These are phyloP conservation scores for Penicillium sp. DNA, from an alignment of 2,329 filamentous ascomycete genomes.

Conservation along the genomic window DNA sequence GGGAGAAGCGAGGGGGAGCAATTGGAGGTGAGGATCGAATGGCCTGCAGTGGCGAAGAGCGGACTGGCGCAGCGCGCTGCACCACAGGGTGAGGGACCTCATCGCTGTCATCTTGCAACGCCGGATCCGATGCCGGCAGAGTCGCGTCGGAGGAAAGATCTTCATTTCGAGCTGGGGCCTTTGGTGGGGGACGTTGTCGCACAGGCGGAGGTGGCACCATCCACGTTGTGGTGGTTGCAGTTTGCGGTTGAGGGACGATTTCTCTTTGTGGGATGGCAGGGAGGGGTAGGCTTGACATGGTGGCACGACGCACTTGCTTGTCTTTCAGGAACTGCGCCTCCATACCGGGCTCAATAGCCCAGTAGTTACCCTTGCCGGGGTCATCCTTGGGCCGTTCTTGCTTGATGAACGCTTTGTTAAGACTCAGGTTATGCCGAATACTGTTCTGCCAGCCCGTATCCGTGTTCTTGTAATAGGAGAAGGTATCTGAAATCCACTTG, in stretches of 20 bases:
- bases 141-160: slow-evolving; percentile 78
- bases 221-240: slow-evolving; percentile 37
- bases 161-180: slow-evolving; percentile 30
- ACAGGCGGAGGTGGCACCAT: slow-evolving; percentile 35
- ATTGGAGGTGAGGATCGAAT: slow-evolving; percentile 93
- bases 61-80: slow-evolving; percentile 34
- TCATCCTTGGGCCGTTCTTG: slow-evolving; percentile 95
- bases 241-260: slow-evolving; percentile 32
- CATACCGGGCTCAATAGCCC: slow-evolving; percentile 87
- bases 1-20: slow-evolving; percentile 57
- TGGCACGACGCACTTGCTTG: slow-evolving; percentile 61
- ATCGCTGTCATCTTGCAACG: slow-evolving; percentile 58
- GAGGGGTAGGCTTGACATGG: slow-evolving; percentile 48
- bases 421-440: slow-evolving; percentile 94
- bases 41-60: slow-evolving; percentile 52
- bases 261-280: slow-evolving; percentile 37
- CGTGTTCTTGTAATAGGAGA: slow-evolving; percentile 78
- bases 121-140: slow-evolving; percentile 69
- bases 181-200: slow-evolving; percentile 20
- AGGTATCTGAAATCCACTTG: slow-evolving; percentile 98
- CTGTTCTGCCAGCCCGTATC: slow-evolving; percentile 98
- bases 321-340: slow-evolving; percentile 89
- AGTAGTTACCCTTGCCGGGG: slow-evolving; percentile 96
- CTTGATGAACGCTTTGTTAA: slow-evolving; percentile 96
- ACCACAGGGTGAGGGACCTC: slow-evolving; percentile 37